A percentile compares a stretch with the other conserved stretches of the same genome.
Evolutionary conservation across 306 rosid genomes (phyloP).

Genomic region (Pyrus pyrifolia): DNA sequence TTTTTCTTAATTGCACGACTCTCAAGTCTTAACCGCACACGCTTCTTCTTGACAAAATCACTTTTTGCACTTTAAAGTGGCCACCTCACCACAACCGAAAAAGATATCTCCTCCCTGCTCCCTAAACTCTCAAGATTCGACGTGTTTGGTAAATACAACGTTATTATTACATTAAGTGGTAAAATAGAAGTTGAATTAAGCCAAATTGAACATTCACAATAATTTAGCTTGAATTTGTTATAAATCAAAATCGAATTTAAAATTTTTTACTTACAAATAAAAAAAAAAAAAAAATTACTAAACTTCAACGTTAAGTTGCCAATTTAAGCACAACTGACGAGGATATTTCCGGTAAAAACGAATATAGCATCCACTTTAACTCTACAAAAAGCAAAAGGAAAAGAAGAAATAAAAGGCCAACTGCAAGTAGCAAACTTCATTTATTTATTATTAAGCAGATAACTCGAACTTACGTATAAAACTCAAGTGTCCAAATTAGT

Average conservation of each 20-base stretch:
- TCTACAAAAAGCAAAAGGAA: neutral
- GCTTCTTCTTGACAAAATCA: neutral
- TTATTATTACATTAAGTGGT: no score
- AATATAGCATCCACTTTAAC: neutral
- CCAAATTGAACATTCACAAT: no score
- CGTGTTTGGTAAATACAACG: neutral
- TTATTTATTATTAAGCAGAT: neutral
- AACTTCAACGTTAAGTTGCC: no score
- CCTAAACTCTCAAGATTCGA: neutral
- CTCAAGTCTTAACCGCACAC: slow-evolving; percentile 7
- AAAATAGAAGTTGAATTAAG: neutral
- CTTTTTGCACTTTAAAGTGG: neutral
- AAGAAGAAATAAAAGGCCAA: neutral
- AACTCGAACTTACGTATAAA: neutral
- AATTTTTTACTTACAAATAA: accelerated
- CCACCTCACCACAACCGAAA: neutral
- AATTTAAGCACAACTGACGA: neutral
- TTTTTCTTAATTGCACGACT: slow-evolving; percentile 2
- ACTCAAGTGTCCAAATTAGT: neutral
- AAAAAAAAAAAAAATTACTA: no score
- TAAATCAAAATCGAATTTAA: no score
- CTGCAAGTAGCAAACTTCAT: neutral
- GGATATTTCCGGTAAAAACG: neutral
- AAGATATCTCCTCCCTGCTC: slow-evolving; percentile 1
- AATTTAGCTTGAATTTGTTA: no score